Evolutionary conservation across 257 asterid genomes (phyloP), one percentile per base, ranked within the genome.

Genomic region (Jacaranda copaia): DNA sequence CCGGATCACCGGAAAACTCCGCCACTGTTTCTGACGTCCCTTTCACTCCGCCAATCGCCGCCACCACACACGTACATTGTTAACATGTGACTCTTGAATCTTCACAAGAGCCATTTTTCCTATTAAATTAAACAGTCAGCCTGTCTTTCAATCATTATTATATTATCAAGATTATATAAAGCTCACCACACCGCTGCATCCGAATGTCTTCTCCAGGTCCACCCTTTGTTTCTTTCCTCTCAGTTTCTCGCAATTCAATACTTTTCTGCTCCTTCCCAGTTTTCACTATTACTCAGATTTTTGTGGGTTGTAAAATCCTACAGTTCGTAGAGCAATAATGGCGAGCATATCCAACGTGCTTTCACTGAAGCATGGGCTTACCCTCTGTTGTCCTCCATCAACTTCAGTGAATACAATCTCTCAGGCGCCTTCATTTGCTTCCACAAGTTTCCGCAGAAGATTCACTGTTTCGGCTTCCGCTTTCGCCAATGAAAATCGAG

Each of bases 401-500:
- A 46, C 84, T 85, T 74, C 93, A 0, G 71, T 85, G 14, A 88
- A 86, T 82, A 93, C 80, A 58, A 74, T 85, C 74, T 63, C 81
- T 45, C 81, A 42, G 51, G 51, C 81, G n/a, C 58, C 72, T 69
- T 51, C 78, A 8, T 0, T 73, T 79, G 77, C 88, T 74, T 83
- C 87, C 67, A 77, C 85, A n/a, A 74, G 71, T 42, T 85, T 80
- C 81, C 85, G 86, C 6, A 81, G 99, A 70, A 80, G 89, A 81
- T 86, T 85, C 80, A 81, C 91, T 5, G 89, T 81, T 77, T 85
- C 91, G 9, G 88, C 96, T 39, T 85, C 97, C 19, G 87, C 97
- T 15, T 92, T 86, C 67, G 96, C 88, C 72, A 94, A 94, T 20
- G 97, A 92, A 45, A 94, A 92, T 63, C 92, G 98, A 81, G 98